phyloP scores from a whole-genome alignment of 139 green algal species.

The Eudorina sp. region DNA sequence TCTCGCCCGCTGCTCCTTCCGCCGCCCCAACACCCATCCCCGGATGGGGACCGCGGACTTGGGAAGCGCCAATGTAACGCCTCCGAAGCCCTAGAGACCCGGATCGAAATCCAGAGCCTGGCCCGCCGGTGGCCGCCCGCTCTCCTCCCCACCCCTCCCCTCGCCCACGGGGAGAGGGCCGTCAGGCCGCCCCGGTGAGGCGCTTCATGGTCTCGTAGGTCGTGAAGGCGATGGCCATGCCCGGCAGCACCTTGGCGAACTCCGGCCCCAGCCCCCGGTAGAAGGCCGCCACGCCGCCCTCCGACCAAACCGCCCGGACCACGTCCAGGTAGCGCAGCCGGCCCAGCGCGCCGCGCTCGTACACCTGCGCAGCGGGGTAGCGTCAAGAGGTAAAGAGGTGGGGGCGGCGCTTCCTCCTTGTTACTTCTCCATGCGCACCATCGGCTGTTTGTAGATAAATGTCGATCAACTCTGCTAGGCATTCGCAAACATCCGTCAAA shows the following conservation, averaged over 20 bases:
- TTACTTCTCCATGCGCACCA: too few species aligned
- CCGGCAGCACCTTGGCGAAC: constrained; percentile 93
- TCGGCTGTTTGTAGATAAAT: too few species aligned
- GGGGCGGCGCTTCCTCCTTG: too few species aligned
- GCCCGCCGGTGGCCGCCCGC: too few species aligned
- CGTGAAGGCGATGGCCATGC: constrained; percentile 92
- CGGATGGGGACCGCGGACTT: too few species aligned
- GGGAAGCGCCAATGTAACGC: background rate
- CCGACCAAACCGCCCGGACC: constrained; percentile 64
- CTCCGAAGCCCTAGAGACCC: too few species aligned
- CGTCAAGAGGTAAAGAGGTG: background rate
- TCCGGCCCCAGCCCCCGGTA: constrained; percentile 91
- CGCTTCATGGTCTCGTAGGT: constrained; percentile 86
- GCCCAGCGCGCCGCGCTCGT: constrained; percentile 23
- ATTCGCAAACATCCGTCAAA: too few species aligned
- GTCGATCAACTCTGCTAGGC: too few species aligned
- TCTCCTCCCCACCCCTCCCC: too few species aligned
- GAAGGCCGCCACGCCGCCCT: constrained; percentile 78
- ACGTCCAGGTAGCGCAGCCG: constrained; percentile 63
- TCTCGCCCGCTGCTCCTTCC: background rate
- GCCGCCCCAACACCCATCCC: too few species aligned
- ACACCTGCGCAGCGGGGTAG: constrained; percentile 37
- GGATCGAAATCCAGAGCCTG: too few species aligned
- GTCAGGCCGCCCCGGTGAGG: constrained; percentile 3
- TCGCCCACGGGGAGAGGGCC: background rate